Base-by-base conservation (phyloP, 1,284 basidiomycete species). In the Pterulicium gracile region DNA sequence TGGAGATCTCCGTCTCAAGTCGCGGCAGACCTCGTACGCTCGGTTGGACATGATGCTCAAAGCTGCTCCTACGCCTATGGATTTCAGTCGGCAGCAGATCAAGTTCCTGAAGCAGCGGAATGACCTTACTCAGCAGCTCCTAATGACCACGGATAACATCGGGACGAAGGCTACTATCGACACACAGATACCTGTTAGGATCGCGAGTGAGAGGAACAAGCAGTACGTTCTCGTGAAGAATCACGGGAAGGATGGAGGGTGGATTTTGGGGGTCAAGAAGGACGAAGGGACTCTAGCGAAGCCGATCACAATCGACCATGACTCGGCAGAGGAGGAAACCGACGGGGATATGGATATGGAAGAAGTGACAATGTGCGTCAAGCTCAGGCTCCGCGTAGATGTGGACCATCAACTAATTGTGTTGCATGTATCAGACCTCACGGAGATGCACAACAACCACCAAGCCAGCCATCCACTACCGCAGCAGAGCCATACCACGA, bases 21-120 rank as follows among this genome's bases (percentile, higher is more conserved):
- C 93, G 1, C 79, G 96, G 1, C 92, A 96, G 62, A 95, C 92
- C 4, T 96, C 91, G 3, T 87, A 94, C 66, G 81, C 81, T 44
- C 85, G 96, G 7, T 68, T 98, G 23, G 87, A 95, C 55, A 82
- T 85, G 47, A 99, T 98, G 96, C 68, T 97, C 4, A 72, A 72
- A 42, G 77, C 75, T 10, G 77, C 93, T 0, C 75, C 75, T 1
- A 95, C 93, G 0, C 81, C 95, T 0, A 72, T 97, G 47, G 96
- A 98, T 62, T 99, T 99, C 59, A 95, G 91, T 0, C 88, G 84
- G 56, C 87, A 94, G 50, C 96, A 99, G 62, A 96, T 97, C 62
- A 77, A 81, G 61, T 88, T 90, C 53, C 71, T 99, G 19, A 80
- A 84, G 54, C 86, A 95, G 60, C 74, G 96, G 27, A 99, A 99